Percentiles rank a stretch among this genome's conserved stretches.
Evolutionary conservation across 2,329 filamentous ascomycete species (phyloP).

Genomic region (Aspergillus sp.): DNA sequence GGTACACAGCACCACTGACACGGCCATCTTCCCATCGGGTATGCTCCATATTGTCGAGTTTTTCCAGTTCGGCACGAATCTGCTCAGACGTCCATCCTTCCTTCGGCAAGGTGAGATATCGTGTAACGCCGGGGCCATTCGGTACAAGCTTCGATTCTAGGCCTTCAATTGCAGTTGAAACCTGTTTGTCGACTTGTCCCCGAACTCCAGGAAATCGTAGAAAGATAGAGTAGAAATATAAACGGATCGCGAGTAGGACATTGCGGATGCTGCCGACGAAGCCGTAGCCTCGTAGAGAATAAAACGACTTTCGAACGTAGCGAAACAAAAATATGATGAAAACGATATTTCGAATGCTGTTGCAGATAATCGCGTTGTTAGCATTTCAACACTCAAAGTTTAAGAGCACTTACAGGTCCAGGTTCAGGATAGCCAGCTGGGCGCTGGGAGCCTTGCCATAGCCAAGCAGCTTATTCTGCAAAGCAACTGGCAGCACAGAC

Average conservation of each 20-base stretch:
- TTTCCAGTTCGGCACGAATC: conserved; percentile 75
- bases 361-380: background rate
- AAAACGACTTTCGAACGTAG: conserved; percentile 75
- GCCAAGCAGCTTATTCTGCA: conserved; percentile 47
- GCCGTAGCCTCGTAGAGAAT: conserved; percentile 86
- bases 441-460: conserved; percentile 33
- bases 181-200: conserved; percentile 78
- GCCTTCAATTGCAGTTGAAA: conserved; percentile 75
- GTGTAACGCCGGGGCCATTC: conserved; percentile 66
- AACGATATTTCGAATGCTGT: conserved; percentile 78
- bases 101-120: conserved; percentile 75
- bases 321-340: conserved; percentile 86
- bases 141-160: conserved; percentile 82
- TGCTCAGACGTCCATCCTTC: conserved; percentile 80
- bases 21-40: conserved; percentile 95
- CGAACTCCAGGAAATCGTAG: conserved; percentile 83
- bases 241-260: conserved; percentile 69
- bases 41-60: conserved; percentile 82
- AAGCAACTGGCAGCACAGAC: conserved; percentile 41
- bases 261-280: conserved; percentile 75
- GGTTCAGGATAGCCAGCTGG: conserved; percentile 37
- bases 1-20: conserved; percentile 94
- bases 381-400: background rate
- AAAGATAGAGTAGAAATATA: conserved; percentile 80
- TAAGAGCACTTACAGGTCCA: conserved; percentile 43